Percentiles rank a stretch among this genome's conserved stretches.
These are phyloP conservation scores for Cordyceps cicadae DNA, from an alignment of 2,329 filamentous ascomycete species.

Conservation along the genomic window DNA sequence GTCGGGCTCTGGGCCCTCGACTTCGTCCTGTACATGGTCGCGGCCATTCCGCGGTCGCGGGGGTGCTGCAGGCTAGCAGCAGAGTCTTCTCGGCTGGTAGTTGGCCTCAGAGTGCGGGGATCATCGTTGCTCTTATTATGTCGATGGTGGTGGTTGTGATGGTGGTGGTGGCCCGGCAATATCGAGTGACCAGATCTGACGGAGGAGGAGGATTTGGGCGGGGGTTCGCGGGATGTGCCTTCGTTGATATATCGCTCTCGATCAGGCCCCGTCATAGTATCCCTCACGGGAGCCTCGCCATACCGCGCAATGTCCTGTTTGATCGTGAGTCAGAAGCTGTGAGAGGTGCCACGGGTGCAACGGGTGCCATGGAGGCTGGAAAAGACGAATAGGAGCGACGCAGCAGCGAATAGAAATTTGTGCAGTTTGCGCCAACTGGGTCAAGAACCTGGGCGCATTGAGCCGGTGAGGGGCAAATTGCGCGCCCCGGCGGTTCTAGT, in stretches of 20 bases:
- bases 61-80: conserved; percentile 36
- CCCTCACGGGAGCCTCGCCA: conserved; percentile 68
- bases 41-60: conserved; percentile 45
- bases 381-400: background rate
- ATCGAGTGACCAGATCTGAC: conserved; percentile 47
- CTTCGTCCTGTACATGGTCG: conserved; percentile 36
- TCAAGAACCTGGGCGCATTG: conserved; percentile 7
- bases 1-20: conserved; percentile 73
- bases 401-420: background rate
- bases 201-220: conserved; percentile 55
- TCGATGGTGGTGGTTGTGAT: conserved; percentile 39
- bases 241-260: conserved; percentile 57
- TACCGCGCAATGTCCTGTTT: conserved; percentile 63
- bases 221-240: conserved; percentile 36
- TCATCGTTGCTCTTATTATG: conserved; percentile 66
- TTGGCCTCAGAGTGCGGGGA: conserved; percentile 58
- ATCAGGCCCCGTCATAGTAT: conserved; percentile 60
- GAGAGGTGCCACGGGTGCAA: conserved; percentile 8
- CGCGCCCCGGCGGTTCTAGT: background rate
- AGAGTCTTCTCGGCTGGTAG: conserved; percentile 68
- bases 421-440: conserved; percentile 5
- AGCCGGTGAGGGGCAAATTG: conserved; percentile 9
- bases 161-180: conserved; percentile 42
- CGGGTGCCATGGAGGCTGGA: background rate
- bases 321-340: conserved; percentile 16